A percentile compares a stretch with the other conserved stretches of the same genome.
Evolutionary conservation across 495 filamentous ascomycete species (phyloP).

Genomic region (Aspergillus biplanus): DNA sequence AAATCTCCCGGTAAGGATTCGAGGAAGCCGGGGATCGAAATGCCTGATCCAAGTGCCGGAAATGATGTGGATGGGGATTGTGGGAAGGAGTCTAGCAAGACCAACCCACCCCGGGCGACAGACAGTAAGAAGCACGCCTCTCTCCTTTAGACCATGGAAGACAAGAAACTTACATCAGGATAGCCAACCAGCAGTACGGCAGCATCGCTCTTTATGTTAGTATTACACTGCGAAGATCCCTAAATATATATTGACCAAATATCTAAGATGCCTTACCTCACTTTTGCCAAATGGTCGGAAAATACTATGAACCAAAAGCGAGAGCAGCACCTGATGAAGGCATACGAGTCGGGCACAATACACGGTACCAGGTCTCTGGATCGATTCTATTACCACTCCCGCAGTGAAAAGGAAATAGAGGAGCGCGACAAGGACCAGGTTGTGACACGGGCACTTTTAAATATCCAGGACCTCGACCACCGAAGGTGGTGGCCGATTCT

Average conservation of each 20-base stretch:
- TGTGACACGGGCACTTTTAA: conserved; percentile 36
- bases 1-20: no score
- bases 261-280: conserved; percentile 8
- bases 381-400: conserved; percentile 59
- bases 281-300: not conserved
- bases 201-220: conserved; percentile 1
- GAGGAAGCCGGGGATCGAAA: not conserved
- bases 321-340: not conserved
- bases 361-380: conserved; percentile 61
- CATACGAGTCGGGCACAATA: conserved; percentile 20
- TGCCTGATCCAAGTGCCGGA: not conserved
- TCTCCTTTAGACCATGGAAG: not conserved
- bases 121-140: not conserved
- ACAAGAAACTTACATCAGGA: not conserved
- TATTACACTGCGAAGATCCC: not conserved
- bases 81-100: not conserved
- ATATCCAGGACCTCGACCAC: conserved; percentile 1
- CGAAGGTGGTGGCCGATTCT: conserved; percentile 39
- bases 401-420: conserved; percentile 57
- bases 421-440: conserved; percentile 59
- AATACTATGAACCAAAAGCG: not conserved
- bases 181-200: not conserved
- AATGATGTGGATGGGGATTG: not conserved
- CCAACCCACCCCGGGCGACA: not conserved
- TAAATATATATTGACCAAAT: not conserved